Percentiles rank a stretch among this genome's conserved stretches.
Conservation (phyloP, 208 protist genomes). For the Acanthamoeba royreba region DNA sequence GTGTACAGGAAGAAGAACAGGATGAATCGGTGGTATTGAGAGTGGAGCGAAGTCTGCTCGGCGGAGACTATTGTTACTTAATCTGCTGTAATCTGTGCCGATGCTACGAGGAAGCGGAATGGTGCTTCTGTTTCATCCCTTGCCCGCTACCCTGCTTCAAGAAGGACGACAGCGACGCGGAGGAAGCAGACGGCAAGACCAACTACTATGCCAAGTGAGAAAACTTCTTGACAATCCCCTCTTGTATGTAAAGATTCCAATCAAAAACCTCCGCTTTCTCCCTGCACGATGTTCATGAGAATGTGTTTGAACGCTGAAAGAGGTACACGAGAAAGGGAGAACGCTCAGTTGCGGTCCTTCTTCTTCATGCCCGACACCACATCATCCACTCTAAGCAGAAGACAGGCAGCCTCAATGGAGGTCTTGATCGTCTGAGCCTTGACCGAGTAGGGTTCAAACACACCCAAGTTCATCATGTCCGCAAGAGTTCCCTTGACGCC, state of each 20-base stretch:
- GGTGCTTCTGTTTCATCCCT: background rate
- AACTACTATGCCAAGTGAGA: background rate
- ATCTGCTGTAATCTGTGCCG: background rate
- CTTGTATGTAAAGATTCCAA: background rate
- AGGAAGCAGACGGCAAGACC: background rate
- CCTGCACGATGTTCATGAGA: too few species aligned
- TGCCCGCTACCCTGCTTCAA: background rate
- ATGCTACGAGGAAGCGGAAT: background rate
- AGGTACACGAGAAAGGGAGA: too few species aligned
- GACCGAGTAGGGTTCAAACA: constrained; percentile 98
- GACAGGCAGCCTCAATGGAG: constrained; percentile 93
- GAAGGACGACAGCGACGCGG: background rate
- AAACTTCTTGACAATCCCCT: background rate
- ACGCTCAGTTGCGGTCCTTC: constrained; percentile 52
- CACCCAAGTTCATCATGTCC: constrained; percentile 93
- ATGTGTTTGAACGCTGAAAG: too few species aligned
- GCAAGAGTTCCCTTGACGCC: constrained; percentile 92
- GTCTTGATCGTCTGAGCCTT: constrained; percentile 98
- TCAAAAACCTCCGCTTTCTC: too few species aligned
- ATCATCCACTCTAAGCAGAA: constrained; percentile 99
- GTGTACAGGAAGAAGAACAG: background rate
- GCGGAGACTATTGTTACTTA: background rate
- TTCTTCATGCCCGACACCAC: constrained; percentile 93
- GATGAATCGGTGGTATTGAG: background rate
- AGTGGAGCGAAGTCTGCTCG: background rate